Base-by-base conservation (phyloP, 371 early-diverging fungal species). In the Basidiobolus meristosporus region DNA sequence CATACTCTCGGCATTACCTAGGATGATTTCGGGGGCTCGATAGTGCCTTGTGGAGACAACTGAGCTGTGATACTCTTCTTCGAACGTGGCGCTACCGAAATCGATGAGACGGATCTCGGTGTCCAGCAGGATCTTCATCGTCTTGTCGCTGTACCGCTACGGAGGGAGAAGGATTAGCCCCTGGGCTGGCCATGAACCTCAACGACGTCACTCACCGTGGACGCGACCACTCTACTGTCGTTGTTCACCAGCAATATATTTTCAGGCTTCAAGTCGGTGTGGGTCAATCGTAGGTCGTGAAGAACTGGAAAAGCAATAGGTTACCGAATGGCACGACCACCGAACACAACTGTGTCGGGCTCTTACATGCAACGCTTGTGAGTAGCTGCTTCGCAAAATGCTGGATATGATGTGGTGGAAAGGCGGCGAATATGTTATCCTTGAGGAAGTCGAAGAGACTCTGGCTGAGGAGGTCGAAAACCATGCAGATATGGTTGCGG, bases 241-340 rank as follows among this genome's bases (percentile, higher is more conserved):
- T n/a, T n/a, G 39, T 64, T 60, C 2, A 60, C 65, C 12, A 82
- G 57, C 33, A 86, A 46, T 33, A 85, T 79, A 48, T 80, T 84
- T 51, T 90, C 90, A 11, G 93, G 93, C 50, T 95, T 95, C 40
- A 95, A 54, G 52, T 95, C 96, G 1, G 92, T 91, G 55, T 95
- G 90, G 32, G 89, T 70, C 18, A 96, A 53, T 20, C 72, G 60
- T 29, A 82, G 51, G 20, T 70, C 69, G 52, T 96, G 97, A 37
- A 90, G 41, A 54, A 85, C n/a, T n/a, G n/a, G n/a, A n/a, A n/a
- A n/a, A n/a, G n/a, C n/a, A n/a, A n/a, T n/a, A n/a, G n/a, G n/a
- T n/a, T n/a, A n/a, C n/a, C n/a, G n/a, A n/a, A n/a, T n/a, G n/a
- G n/a, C n/a, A n/a, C n/a, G n/a, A n/a, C n/a, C n/a, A n/a, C n/a